Evolutionary conservation across 352 stramenopile species (phyloP), one percentile per base, ranked within the genome.

Genomic region (Plasmopara viticola): DNA sequence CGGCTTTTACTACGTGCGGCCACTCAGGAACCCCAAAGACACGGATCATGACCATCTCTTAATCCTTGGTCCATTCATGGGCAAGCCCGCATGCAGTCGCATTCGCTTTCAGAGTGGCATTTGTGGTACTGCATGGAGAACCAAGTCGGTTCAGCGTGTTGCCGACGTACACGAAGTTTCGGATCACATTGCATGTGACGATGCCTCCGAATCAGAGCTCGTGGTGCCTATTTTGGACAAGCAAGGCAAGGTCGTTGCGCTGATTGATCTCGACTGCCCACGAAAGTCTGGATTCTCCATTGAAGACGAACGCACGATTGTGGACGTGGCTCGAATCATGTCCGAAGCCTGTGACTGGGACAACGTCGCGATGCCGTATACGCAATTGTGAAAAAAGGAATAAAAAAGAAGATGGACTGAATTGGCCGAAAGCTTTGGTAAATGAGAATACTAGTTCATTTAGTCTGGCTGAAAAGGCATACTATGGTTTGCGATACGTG

Each of bases 111-210:
- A 89, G 48, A 82, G 66, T 42, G 82, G 82, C 31, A 79, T 90
- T 5, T 93, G 82, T 42, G 82, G 82, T 18, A 72, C 78, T 13
- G 63, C 79, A 20, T 84, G 70, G 44, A 73, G 66, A 18, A 84
- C 76, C 30, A 86, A 87, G 50, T 68, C 58, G 2, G 70, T 85
- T 48, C 81, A 92, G 72, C 78, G 79, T 43, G 85, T 93, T 43
- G 52, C 66, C 2, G 69, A 90, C 38, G 82, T 93, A 52, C 76
- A 90, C 60, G 46, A 69, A 25, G 90, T 90, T 46, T 74, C 80
- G 7, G 79, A 78, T 30, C 82, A 93, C 69, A 93, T 93, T 63
- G 82, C 79, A 14, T 93, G 82, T 48, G 82, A 93, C 58, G 74
- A 63, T 42, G 82, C 79, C 15, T 93, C 82, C 33, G 53, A 87